A percentile compares a stretch with the other conserved stretches of the same genome.
These are phyloP conservation scores for Sisymbrium irio DNA, from an alignment of 345 rosid species.

Conservation along the genomic window DNA sequence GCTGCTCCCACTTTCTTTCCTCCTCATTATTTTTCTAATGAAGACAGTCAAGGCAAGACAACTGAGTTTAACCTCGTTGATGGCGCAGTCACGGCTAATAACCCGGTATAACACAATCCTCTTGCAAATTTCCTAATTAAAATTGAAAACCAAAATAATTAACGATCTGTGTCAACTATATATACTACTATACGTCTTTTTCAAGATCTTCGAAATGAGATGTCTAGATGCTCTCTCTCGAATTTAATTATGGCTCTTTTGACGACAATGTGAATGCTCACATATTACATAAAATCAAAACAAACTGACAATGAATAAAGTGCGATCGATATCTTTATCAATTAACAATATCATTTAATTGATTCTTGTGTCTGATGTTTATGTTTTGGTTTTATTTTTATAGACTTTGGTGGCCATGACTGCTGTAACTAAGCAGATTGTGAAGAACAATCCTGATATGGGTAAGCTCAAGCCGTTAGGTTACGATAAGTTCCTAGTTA, in stretches of 20 bases:
- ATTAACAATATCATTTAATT: neutral
- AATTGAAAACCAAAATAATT: neutral
- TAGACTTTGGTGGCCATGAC: slow-evolving; percentile 65
- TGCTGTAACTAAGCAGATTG: slow-evolving; percentile 55
- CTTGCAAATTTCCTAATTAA: neutral
- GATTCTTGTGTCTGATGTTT: neutral
- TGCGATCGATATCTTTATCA: neutral
- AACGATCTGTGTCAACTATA: neutral
- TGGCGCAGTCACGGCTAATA: slow-evolving; percentile 64
- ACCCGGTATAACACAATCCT: slow-evolving; percentile 47
- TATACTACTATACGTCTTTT: neutral
- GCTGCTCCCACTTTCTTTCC: slow-evolving; percentile 79
- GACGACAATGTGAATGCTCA: neutral
- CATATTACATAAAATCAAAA: neutral
- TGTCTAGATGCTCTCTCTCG: neutral
- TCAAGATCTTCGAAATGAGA: neutral
- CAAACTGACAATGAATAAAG: neutral
- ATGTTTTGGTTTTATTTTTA: too few relatives aligned
- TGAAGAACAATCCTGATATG: slow-evolving; percentile 49
- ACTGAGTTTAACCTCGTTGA: slow-evolving; percentile 67
- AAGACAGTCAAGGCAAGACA: slow-evolving; percentile 39
- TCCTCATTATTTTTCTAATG: slow-evolving; percentile 49
- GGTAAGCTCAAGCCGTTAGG: slow-evolving; percentile 39
- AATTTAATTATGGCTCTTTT: neutral
- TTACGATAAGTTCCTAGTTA: slow-evolving; percentile 51